These are phyloP conservation scores for Penicillium verhagenii DNA, from an alignment of 495 filamentous ascomycete species.

Conservation along the genomic window DNA sequence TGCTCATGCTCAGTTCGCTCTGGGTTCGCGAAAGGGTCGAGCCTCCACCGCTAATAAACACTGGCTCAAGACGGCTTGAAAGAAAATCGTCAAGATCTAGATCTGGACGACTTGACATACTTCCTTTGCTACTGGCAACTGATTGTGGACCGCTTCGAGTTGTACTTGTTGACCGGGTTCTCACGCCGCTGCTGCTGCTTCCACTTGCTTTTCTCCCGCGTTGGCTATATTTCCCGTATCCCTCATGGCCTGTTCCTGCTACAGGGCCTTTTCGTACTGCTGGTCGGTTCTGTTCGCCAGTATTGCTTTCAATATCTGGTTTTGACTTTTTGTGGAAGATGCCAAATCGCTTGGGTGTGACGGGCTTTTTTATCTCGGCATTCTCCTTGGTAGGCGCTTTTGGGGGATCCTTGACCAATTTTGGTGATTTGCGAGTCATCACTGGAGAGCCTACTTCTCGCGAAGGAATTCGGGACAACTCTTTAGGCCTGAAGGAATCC, in stretches of 20 bases:
- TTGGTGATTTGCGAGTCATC: constrained; percentile 31
- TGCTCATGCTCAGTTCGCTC: constrained; percentile 60
- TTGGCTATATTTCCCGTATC: constrained; percentile 75
- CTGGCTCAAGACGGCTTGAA: constrained; percentile 76
- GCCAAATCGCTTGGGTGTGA: constrained; percentile 60
- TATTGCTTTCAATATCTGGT: constrained; percentile 51
- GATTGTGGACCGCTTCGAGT: constrained; percentile 48
- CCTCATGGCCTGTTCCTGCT: constrained; percentile 95
- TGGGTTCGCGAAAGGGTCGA: constrained; percentile 57
- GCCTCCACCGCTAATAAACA: constrained; percentile 78
- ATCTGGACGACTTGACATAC: constrained; percentile 50
- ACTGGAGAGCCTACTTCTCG: constrained; percentile 38
- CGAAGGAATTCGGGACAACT: constrained; percentile 38
- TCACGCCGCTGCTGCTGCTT: constrained; percentile 43
- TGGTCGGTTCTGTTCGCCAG: constrained; percentile 54
- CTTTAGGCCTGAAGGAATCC: constrained; percentile 38
- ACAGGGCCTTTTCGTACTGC: constrained; percentile 72
- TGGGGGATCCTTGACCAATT: constrained; percentile 24
- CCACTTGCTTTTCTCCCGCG: constrained; percentile 49
- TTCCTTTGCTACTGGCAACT: constrained; percentile 52
- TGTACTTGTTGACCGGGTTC: constrained; percentile 57
- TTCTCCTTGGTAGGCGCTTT: constrained; percentile 22
- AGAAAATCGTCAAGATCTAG: constrained; percentile 67
- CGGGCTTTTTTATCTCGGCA: constrained; percentile 26
- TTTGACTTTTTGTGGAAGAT: constrained; percentile 75